A percentile compares a stretch with the other conserved stretches of the same genome.
Evolutionary conservation across 768 basidiomycete species (phyloP).

Genomic region (Lentinula lateritia): DNA sequence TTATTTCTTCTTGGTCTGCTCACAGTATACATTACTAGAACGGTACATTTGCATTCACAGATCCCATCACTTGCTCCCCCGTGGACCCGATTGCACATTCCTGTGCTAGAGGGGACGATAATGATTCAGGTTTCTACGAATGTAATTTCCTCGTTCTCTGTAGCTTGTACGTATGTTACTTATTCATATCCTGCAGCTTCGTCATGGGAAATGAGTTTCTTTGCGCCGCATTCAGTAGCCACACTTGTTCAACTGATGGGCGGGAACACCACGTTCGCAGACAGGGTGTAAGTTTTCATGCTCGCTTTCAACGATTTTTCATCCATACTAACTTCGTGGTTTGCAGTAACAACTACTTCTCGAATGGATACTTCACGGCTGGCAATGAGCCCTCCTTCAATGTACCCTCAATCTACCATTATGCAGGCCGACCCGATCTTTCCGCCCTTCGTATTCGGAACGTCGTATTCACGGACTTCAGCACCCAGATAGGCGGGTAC

Average conservation of each 20-base stretch:
- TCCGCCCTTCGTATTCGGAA: conserved; percentile 39
- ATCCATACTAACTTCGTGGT: background rate
- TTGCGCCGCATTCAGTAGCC: conserved; percentile 45
- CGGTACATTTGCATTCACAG: conserved; percentile 44
- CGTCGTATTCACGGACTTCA: conserved; percentile 39
- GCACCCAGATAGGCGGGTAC: conserved; percentile 39
- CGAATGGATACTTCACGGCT: conserved; percentile 37
- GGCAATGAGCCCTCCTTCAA: conserved; percentile 47
- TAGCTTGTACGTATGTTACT: background rate
- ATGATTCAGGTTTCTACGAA: conserved; percentile 48
- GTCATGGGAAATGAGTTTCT: conserved; percentile 52
- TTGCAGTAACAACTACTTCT: conserved; percentile 38
- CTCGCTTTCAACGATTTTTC: background rate
- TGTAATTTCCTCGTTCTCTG: conserved; percentile 23
- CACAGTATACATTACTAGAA: conserved; percentile 24
- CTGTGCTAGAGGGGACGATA: conserved; percentile 43
- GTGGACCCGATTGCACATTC: conserved; percentile 41
- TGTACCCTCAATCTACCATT: conserved; percentile 45
- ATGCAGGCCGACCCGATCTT: conserved; percentile 44
- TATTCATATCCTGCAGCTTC: conserved; percentile 27
- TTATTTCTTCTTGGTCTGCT: background rate
- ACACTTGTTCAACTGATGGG: conserved; percentile 43
- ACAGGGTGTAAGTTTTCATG: conserved; percentile 28
- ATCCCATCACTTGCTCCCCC: conserved; percentile 45
- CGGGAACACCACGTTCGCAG: conserved; percentile 34